Percentiles rank a stretch among this genome's conserved stretches.
phyloP scores from a whole-genome alignment of 257 asterid genomes.

The Euphrasia confusa region DNA sequence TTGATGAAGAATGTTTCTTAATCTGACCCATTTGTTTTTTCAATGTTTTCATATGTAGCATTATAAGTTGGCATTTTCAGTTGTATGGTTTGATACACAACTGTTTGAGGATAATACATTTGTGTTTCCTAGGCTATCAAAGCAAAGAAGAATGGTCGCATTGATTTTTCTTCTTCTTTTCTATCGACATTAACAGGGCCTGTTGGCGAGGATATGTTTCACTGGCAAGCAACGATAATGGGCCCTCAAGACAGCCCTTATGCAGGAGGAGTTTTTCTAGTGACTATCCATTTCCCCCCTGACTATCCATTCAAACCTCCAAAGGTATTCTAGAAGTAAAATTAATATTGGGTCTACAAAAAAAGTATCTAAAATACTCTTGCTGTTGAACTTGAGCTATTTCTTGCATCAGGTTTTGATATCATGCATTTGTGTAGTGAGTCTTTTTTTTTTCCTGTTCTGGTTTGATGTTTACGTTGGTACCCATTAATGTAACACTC shows the following conservation, averaged over 20 bases:
- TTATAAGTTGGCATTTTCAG: conserved; percentile 14
- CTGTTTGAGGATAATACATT: not conserved
- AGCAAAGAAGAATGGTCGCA: not conserved
- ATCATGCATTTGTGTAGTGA: not conserved
- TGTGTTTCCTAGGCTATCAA: not conserved
- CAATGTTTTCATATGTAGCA: not conserved
- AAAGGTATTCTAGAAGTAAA: conserved; percentile 29
- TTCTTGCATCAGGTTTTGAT: conserved; percentile 15
- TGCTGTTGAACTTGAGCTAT: not conserved
- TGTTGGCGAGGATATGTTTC: conserved; percentile 51
- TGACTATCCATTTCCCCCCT: conserved; percentile 47
- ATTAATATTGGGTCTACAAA: conserved; percentile 10
- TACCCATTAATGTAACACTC: not conserved
- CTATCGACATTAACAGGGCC: conserved; percentile 30
- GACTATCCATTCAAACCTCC: conserved; percentile 53
- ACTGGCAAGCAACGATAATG: conserved; percentile 51
- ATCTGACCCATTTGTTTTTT: not conserved
- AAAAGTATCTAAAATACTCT: not conserved
- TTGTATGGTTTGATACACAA: conserved; percentile 1
- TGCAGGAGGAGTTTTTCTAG: conserved; percentile 41
- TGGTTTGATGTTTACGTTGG: conserved; percentile 1
- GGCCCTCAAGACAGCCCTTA: conserved; percentile 51
- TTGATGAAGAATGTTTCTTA: not conserved
- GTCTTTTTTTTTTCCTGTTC: not conserved
- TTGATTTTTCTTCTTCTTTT: not conserved